Evolutionary conservation across 108 stramenopile species (phyloP), one percentile per base, ranked within the genome.

Genomic region (Cyclotella sp.): DNA sequence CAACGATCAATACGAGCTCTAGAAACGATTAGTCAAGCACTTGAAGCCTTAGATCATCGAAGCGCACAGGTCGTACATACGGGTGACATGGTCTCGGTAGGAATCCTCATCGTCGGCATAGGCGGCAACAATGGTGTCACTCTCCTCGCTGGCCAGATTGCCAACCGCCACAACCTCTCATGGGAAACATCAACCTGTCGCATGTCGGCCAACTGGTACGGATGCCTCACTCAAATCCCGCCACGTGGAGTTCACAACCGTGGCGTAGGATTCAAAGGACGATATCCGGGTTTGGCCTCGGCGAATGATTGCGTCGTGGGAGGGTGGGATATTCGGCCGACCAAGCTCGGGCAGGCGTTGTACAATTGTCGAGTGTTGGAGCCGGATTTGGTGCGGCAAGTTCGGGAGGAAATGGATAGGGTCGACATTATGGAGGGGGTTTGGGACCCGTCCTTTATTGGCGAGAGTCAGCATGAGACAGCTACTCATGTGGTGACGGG

Each of bases 41-140:
- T n/a, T n/a, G n/a, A n/a, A n/a, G n/a, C n/a, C n/a, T n/a, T n/a
- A n/a, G 34, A 34, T 2, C 6, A 34, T 34, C 6, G 34, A 2
- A 34, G 34, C n/a, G 49, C 49, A 51, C 3, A 51, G 6, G 3
- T 19, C 19, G 16, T 16, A 51, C 3, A 8, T 7, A 19, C n/a
- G 49, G 49, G 49, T 19, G 49, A 51, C 60, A 61, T 61, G 60
- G 60, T 61, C 13, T 61, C 60, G 14, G 60, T 61, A 30, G 94
- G 92, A 68, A 86, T 92, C 46, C 88, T 95, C 53, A 77, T 90
- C 53, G 91, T 93, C 15, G 94, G 94, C 43, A 73, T 95, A 29
- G 92, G 91, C 24, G 94, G 94, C 19, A 89, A 88, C 73, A 95
- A 95, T 65, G 94, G 92, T 43, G 90, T 90, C 43, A 93, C 92